phyloP scores from a whole-genome alignment of 139 green algal species.

The Tetratostichococcus sp. region DNA sequence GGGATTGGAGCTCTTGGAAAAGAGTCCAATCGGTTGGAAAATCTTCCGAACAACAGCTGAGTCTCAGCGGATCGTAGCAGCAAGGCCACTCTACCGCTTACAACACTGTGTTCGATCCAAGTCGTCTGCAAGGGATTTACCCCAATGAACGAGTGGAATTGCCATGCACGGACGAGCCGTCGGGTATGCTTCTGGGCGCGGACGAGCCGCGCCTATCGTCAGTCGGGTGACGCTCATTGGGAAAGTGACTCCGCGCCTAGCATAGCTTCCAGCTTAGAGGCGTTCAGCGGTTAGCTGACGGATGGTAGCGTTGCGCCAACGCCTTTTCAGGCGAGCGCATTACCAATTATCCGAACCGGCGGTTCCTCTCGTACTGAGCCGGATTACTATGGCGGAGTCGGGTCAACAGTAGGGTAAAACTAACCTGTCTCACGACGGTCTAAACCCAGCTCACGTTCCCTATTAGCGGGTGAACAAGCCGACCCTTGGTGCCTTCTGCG shows the following conservation, averaged over 20 bases:
- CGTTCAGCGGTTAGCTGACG: constrained; percentile 81
- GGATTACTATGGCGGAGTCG: constrained; percentile 78
- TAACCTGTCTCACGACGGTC: constrained; percentile 57
- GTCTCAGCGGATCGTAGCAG: constrained; percentile 81
- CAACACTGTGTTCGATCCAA: constrained; percentile 78
- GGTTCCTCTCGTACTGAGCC: constrained; percentile 92
- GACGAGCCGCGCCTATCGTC: constrained; percentile 61
- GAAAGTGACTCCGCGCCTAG: constrained; percentile 61
- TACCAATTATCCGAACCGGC: constrained; percentile 80
- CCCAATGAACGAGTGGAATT: constrained; percentile 70
- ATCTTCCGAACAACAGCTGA: constrained; percentile 64
- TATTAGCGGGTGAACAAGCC: constrained; percentile 79
- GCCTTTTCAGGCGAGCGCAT: constrained; percentile 74
- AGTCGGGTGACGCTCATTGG: constrained; percentile 63
- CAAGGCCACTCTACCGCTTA: constrained; percentile 83
- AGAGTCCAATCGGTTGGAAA: constrained; percentile 17
- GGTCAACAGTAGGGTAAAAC: constrained; percentile 78
- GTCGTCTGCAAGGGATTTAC: constrained; percentile 87
- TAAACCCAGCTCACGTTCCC: constrained; percentile 82
- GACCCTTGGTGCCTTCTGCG: constrained; percentile 68
- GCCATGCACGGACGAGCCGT: too few species aligned
- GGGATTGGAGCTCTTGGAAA: not conserved
- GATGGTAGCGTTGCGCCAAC: constrained; percentile 81
- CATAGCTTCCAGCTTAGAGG: constrained; percentile 77
- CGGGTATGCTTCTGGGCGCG: constrained; percentile 57